Base-by-base conservation (phyloP, 306 rosid genomes). In the Trifolium repens region DNA sequence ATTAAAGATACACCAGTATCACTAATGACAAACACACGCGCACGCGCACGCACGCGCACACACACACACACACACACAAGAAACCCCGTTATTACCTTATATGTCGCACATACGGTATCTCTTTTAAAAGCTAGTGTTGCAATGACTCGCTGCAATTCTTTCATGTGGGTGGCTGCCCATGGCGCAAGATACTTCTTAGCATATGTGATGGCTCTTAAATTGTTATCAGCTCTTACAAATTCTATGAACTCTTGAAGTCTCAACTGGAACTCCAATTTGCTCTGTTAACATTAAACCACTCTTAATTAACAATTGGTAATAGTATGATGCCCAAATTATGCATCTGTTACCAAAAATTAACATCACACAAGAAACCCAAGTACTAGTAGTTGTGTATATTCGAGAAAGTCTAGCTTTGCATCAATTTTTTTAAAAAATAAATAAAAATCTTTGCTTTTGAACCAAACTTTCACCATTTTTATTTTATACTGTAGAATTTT, bases 201-300 rank as follows among this genome's bases (percentile, higher is more conserved):
- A 89, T 90, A 90, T 12, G 89, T 67, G 66, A 94, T 86, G 78
- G 99, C 99, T 80, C 83, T 87, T 78, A 89, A 66, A 79, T 84
- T 85, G 82, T 90, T 90, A 84, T 90, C 97, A 78, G 92, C 93
- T 79, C 96, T 91, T 55, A 94, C 99, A 80, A 94, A 83, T 86
- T 92, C 99, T 84, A 94, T 87, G 78, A 94, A 89, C 80, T 94
- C 99, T 82, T 94, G 99, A 86, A 90, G 93, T 87, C 99, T 88
- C 87, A 94, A 71, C 83, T 90, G 99, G 81, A 92, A 92, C 86
- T 94, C 97, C 67, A 94, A 87, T 80, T 94, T 88, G 78, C 97
- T 89, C 99, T 94, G 93, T 75, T 80, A 75, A 61, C 78, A 80
- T 75, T 71, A 78, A 76, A 84, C 78, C 79, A 64, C 72, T 52